These are phyloP conservation scores for Castanea mollissima DNA, from an alignment of 306 rosid species.

Conservation along the genomic window DNA sequence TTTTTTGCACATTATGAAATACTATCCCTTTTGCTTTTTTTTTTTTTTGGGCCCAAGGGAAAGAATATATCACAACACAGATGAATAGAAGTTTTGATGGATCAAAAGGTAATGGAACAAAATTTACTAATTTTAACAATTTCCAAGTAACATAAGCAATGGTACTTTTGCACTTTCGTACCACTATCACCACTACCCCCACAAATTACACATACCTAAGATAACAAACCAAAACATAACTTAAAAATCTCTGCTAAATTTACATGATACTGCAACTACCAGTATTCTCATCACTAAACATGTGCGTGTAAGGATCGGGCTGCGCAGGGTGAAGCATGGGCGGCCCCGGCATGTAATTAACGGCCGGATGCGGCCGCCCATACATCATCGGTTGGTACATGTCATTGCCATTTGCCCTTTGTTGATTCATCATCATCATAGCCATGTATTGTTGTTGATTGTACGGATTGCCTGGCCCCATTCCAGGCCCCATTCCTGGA, in stretches of 20 bases:
- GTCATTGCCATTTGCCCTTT: slow-evolving; percentile 48
- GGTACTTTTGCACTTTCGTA: slow-evolving; percentile 36
- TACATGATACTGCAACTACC: slow-evolving; percentile 84
- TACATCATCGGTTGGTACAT: slow-evolving; percentile 86
- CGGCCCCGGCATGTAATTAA: slow-evolving; percentile 55
- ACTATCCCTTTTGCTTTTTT: no score
- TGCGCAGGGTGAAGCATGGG: slow-evolving; percentile 44
- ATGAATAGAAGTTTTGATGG: neutral
- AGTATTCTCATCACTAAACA: slow-evolving; percentile 82
- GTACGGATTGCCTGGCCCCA: slow-evolving; percentile 44
- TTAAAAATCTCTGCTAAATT: neutral
- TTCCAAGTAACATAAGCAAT: slow-evolving; percentile 14
- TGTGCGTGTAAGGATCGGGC: slow-evolving; percentile 54
- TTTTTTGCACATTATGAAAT: no score
- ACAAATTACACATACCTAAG: slow-evolving; percentile 24
- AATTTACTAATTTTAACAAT: neutral
- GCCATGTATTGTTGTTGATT: slow-evolving; percentile 71
- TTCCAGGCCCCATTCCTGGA: slow-evolving; percentile 52
- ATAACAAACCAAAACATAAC: slow-evolving; percentile 15
- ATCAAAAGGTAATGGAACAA: neutral
- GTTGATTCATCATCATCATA: slow-evolving; percentile 78
- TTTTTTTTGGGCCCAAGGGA: no score
- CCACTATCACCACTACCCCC: slow-evolving; percentile 20
- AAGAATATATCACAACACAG: neutral
- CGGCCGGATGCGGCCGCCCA: slow-evolving; percentile 39